phyloP scores from a whole-genome alignment of 306 rosid genomes.

The Carpinus fangiana region DNA sequence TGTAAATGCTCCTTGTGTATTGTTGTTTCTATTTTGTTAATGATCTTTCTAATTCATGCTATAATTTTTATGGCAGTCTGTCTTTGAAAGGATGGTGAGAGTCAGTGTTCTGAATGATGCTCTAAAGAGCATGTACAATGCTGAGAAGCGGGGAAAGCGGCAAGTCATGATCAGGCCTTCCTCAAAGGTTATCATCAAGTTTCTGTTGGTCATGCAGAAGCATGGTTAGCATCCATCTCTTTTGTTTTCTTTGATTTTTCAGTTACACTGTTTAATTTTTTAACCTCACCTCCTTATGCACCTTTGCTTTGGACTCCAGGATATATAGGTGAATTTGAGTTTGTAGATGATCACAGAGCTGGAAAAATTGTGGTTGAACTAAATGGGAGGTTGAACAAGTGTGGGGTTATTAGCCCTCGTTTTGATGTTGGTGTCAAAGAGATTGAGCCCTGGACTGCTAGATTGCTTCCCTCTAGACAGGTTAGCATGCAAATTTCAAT shows the following conservation, averaged over 20 bases:
- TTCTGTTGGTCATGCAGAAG: conserved; percentile 50
- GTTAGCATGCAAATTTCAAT: conserved; percentile 23
- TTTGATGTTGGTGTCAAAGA: conserved; percentile 66
- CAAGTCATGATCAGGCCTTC: conserved; percentile 49
- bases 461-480: conserved; percentile 71
- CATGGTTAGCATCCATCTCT: conserved; percentile 36
- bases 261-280: too few relatives aligned
- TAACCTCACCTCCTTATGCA: background rate
- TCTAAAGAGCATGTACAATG: conserved; percentile 48
- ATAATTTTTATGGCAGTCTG: too few relatives aligned
- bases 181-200: conserved; percentile 40
- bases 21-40: too few relatives aligned
- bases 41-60: too few relatives aligned
- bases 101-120: conserved; percentile 48
- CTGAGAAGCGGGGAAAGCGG: conserved; percentile 45
- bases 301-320: conserved; percentile 27
- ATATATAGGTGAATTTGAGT: conserved; percentile 64
- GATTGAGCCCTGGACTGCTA: conserved; percentile 67
- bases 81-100: conserved; percentile 34
- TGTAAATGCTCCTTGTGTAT: too few relatives aligned
- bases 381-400: conserved; percentile 64
- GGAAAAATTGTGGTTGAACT: conserved; percentile 68
- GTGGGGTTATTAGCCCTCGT: conserved; percentile 72
- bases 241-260: too few relatives aligned
- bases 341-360: conserved; percentile 62